Evolutionary conservation across 345 rosid genomes (phyloP), one percentile per base, ranked within the genome.

Genomic region (Cardamine chenopodiifolia): DNA sequence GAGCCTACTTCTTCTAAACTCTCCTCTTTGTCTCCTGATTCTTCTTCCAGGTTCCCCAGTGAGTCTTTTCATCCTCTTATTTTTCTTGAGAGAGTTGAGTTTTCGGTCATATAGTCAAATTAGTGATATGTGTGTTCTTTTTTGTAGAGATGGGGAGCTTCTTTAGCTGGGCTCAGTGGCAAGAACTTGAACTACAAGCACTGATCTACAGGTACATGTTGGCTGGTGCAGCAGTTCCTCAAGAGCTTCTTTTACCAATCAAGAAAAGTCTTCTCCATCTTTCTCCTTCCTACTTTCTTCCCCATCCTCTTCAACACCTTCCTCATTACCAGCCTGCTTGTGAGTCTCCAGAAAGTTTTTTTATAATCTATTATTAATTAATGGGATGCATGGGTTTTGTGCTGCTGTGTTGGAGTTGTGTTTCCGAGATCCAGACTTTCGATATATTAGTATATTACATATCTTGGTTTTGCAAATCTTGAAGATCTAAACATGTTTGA

Each of bases 161-260:
- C 79, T 95, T 95, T 59, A 92, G 97, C 84, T 84, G 79, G 87
- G 76, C 82, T 54, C 99, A 92, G 75, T 83, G 93, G 96, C 98
- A 95, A 76, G 98, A 95, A 73, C 90, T 95, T 29, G 96, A 95
- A 82, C 84, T 92, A 32, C 99, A 95, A 79, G 98, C 97, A 61
- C 77, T 90, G 90, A 95, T 95, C 79, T 95, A 88, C 65, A 88
- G 97, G 45, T 92, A 90, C 82, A 92, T 95, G 96, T 61, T 89
- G 61, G 92, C 91, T 64, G 98, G 99, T 57, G 87, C 89, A 55
- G 73, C 88, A 66, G 88, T 95, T 78, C 98, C 98, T n/a, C 81
- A 85, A 37, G 94, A 95, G 78, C 96, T 95, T 14, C 92, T 95
- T 26, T 87, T 86, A 32, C 88, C 90, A 37, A 92, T 95, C 86